Base-by-base conservation (phyloP, 75 land plant species). In the Adiantum capillusveneris region DNA sequence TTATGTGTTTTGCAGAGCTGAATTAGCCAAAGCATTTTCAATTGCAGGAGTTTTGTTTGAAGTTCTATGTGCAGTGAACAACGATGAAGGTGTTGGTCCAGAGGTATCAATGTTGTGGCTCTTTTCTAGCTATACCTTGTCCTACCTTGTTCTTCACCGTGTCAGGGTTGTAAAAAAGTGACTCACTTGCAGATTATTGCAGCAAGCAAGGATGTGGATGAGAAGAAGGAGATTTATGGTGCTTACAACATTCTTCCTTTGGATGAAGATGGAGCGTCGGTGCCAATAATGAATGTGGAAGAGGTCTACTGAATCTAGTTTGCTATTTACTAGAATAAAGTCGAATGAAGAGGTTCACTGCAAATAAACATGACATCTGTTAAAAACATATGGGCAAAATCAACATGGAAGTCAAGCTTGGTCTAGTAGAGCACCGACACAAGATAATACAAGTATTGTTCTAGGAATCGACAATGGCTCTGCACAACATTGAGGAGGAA, bases 221-320 rank as follows among this genome's bases (percentile, higher is more conserved):
- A 87, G 65, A 95, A 90, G 71, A 79, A 84, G 61, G 86, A 90
- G 75, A 86, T 86, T 13, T 95, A 86, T 67, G 55, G 77, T 21
- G 82, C 97, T 17, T 95, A 84, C 72, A 95, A 95, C 75, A 82
- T 95, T 62, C 97, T 95, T 62, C 99, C 97, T 37, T 68, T 95
- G 50, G 97, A 95, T 76, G 71, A 88, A 20, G 97, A 82, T 52
- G 97, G 97, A 56, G 82, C 97, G 34, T 86, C 99, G 39, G 88
- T 84, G 64, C 75, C 84, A 19, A 87, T 95, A 18, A 82, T 85
- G 86, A 84, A 84, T 45, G 59, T 49, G 45, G 68, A 63, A 29
- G 75, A 76, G 80, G 82, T 78, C n/a, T n/a, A 62, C 55, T 24
- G 50, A 6, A 34, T 27, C 16, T 30, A 24, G 25, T 24, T 55